phyloP scores from a whole-genome alignment of 106 monocot genomes.

The Apostasia ramifera region DNA sequence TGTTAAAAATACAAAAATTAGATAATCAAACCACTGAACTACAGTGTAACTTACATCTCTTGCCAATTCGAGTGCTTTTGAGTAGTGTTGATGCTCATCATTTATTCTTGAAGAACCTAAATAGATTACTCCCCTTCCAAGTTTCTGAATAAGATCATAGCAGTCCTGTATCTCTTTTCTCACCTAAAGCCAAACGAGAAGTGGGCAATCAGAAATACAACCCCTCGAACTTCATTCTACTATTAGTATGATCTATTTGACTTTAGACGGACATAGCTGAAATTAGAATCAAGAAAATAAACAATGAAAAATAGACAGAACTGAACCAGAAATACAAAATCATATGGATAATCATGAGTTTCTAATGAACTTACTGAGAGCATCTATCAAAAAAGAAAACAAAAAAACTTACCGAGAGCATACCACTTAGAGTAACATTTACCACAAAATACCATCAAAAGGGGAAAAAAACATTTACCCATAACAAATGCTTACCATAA shows the following conservation, averaged over 20 bases:
- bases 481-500: too few relatives aligned
- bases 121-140: constrained; percentile 80
- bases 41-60: constrained; percentile 46
- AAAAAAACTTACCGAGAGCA: background rate
- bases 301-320: background rate
- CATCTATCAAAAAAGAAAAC: background rate
- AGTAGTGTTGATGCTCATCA: constrained; percentile 48
- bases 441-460: too few relatives aligned
- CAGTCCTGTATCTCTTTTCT: constrained; percentile 72
- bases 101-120: constrained; percentile 80
- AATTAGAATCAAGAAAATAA: background rate
- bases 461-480: too few relatives aligned
- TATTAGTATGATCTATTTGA: background rate
- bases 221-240: too few relatives aligned
- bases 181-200: constrained; percentile 27
- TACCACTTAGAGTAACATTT: background rate
- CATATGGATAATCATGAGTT: too few relatives aligned
- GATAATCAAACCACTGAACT: background rate
- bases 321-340: background rate
- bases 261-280: background rate
- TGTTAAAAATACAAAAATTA: background rate
- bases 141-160: constrained; percentile 63
- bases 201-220: background rate
- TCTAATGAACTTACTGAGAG: background rate
- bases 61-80: constrained; percentile 54